Evolutionary conservation across 495 filamentous ascomycete species (phyloP), one percentile per base, ranked within the genome.

Genomic region (Penicillium turbatum): DNA sequence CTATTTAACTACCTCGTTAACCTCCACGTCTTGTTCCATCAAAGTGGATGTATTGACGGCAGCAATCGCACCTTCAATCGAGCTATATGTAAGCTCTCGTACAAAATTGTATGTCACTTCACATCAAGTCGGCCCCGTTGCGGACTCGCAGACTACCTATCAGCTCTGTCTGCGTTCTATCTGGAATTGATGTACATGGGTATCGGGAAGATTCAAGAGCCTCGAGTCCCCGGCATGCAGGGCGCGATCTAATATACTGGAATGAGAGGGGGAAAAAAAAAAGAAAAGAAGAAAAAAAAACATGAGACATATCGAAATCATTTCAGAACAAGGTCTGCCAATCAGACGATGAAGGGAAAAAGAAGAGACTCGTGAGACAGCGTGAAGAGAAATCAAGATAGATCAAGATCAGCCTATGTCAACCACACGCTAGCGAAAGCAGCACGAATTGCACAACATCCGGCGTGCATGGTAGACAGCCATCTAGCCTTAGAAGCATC

Each of bases 161-260:
- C 55, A 46, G 51, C 54, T 63, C 53, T 46, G 42, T n/a, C 60
- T 57, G 56, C 58, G 62, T 52, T 67, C 62, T 67, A 67, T 67
- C 59, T 61, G 55, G 50, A 45, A 59, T 60, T 63, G 64, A 66
- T 66, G 61, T 67, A 67, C 61, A 67, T 53, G 59, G 59, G 62
- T 62, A 67, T 62, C 61, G 52, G 48, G 55, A 62, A 62, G 61
- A 62, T 53, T 26, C 57, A 54, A 39, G 52, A 54, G 48, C 42
- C 57, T 59, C 51, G 60, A 49, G 53, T 53, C 57, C 56, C 48
- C 46, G 32, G 27, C 53, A 53, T 45, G 47, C 57, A 65, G 56
- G 59, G 54, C 43, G 54, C 48, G 51, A 60, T 66, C 61, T 64
- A 66, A 64, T 66, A 55, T 66, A 64, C 64, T 59, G 42, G 51